phyloP scores from a whole-genome alignment of 805 yeast species.

The Zygosaccharomyces bailii region DNA sequence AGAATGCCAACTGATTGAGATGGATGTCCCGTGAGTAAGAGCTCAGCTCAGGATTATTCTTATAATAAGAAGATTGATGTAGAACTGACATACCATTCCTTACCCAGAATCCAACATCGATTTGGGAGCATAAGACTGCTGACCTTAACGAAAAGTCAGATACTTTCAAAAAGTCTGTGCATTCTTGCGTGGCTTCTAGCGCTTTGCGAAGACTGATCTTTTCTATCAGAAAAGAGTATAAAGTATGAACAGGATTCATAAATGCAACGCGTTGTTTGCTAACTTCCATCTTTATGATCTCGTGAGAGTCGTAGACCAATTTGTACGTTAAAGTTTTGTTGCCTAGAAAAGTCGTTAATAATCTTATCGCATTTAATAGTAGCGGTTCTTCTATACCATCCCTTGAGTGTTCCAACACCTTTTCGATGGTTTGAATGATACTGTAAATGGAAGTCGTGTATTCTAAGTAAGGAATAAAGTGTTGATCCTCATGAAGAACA shows the following conservation, averaged over 20 bases:
- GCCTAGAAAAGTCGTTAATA: slow-evolving; percentile 35
- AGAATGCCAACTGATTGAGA: slow-evolving; percentile 55
- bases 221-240: slow-evolving; percentile 44
- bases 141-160: slow-evolving; percentile 60
- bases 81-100: slow-evolving; percentile 61
- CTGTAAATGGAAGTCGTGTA: slow-evolving; percentile 44
- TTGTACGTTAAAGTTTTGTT: slow-evolving; percentile 27
- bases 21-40: slow-evolving; percentile 73
- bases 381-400: slow-evolving; percentile 16
- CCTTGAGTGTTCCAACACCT: slow-evolving; percentile 21
- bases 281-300: slow-evolving; percentile 39
- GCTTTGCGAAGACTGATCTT: slow-evolving; percentile 27
- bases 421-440: slow-evolving; percentile 41
- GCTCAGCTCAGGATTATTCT: slow-evolving; percentile 46
- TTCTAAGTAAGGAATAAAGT: slow-evolving; percentile 48
- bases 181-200: slow-evolving; percentile 18
- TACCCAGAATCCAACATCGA: slow-evolving; percentile 65
- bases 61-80: slow-evolving; percentile 49
- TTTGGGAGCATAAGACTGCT: slow-evolving; percentile 58
- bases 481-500: slow-evolving; percentile 54
- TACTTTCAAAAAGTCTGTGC: slow-evolving; percentile 42
- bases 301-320: slow-evolving; percentile 24
- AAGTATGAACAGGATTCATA: slow-evolving; percentile 56
- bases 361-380: slow-evolving; percentile 36
- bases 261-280: slow-evolving; percentile 53